Evolutionary conservation across 331 rosid species (phyloP).

Genomic region (Quercus phellos): DNA sequence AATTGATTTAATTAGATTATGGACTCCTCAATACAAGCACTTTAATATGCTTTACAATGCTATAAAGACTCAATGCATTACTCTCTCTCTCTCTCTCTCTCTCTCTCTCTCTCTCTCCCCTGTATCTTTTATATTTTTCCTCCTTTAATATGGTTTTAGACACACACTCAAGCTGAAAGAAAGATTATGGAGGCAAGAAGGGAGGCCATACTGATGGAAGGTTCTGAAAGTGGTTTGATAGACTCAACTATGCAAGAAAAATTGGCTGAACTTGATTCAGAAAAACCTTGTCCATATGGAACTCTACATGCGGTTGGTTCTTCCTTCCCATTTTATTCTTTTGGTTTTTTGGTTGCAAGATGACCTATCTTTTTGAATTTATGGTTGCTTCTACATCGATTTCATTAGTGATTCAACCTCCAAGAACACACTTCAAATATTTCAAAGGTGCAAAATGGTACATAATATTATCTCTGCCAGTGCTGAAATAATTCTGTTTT

Average conservation of each 20-base stretch:
- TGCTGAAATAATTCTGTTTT: neutral
- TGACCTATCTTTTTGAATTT: neutral
- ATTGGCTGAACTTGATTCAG: constrained; percentile 47
- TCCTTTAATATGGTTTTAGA: constrained; percentile 28
- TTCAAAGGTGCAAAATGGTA: neutral
- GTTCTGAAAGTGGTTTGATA: constrained; percentile 39
- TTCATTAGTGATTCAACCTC: neutral
- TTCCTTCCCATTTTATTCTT: constrained; percentile 10
- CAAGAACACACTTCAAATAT: neutral
- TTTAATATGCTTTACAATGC: neutral
- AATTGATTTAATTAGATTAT: neutral
- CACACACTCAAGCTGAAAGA: constrained; percentile 72
- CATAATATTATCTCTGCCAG: neutral
- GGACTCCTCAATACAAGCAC: neutral
- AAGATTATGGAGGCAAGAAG: constrained; percentile 59
- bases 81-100: neutral
- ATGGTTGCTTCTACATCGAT: neutral
- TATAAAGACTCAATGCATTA: neutral
- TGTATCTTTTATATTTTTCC: neutral
- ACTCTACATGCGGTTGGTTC: constrained; percentile 60
- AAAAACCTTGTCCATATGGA: constrained; percentile 57
- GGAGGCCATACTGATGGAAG: constrained; percentile 41
- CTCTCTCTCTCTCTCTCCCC: neutral
- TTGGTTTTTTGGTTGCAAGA: constrained; percentile 22
- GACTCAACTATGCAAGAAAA: constrained; percentile 39